Evolutionary conservation across 495 filamentous ascomycete genomes (phyloP).

Genomic region (Annulohypoxylon nitens): DNA sequence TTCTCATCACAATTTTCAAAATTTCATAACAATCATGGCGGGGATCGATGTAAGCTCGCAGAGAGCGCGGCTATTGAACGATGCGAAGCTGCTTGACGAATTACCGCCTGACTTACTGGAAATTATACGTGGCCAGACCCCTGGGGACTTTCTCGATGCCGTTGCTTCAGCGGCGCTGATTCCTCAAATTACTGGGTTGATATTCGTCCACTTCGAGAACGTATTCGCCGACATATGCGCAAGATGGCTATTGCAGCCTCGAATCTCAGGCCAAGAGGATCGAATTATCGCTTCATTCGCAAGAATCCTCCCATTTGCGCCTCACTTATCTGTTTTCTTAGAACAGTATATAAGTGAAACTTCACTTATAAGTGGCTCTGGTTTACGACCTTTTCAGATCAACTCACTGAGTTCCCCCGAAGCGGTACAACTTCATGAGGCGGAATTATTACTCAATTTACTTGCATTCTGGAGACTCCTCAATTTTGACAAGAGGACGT

Average conservation of each 20-base stretch:
- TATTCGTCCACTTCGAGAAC: constrained; percentile 78
- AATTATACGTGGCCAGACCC: constrained; percentile 72
- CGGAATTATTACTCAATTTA: constrained; percentile 61
- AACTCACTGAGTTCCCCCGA: constrained; percentile 42
- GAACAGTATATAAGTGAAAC: constrained; percentile 58
- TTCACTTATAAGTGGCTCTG: constrained; percentile 34
- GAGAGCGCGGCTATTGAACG: constrained; percentile 55
- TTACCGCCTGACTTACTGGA: constrained; percentile 74
- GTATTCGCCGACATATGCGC: constrained; percentile 84
- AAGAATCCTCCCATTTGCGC: constrained; percentile 81
- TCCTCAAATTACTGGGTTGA: constrained; percentile 70
- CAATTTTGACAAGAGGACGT: constrained; percentile 76
- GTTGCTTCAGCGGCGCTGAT: constrained; percentile 76
- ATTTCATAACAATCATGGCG: constrained; percentile 54
- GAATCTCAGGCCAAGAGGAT: constrained; percentile 56
- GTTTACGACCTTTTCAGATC: constrained; percentile 34
- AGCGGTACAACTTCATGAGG: constrained; percentile 6
- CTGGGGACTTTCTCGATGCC: constrained; percentile 75
- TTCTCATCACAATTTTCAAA: constrained; percentile 38
- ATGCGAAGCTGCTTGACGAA: constrained; percentile 61
- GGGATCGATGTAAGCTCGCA: constrained; percentile 59
- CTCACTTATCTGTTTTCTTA: constrained; percentile 72
- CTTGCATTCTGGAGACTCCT: constrained; percentile 82
- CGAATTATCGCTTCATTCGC: constrained; percentile 78
- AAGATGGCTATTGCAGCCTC: constrained; percentile 70